Evolutionary conservation across 306 rosid genomes (phyloP).

Genomic region (Geum urbanum): DNA sequence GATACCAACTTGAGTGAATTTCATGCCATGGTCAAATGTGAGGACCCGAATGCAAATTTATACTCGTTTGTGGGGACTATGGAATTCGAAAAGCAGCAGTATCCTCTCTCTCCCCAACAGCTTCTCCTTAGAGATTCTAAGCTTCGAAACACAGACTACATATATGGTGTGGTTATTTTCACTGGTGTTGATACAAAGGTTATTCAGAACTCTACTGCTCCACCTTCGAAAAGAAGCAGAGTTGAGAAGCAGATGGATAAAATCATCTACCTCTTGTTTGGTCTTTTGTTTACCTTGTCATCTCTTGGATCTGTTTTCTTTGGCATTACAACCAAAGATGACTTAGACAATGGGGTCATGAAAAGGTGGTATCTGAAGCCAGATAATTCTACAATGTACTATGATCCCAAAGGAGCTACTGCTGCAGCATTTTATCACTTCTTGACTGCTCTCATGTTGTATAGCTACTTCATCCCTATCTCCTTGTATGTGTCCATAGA

Average conservation of each 20-base stretch:
- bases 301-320: slow-evolving; percentile 73
- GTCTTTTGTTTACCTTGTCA: slow-evolving; percentile 64
- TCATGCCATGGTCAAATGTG: slow-evolving; percentile 70
- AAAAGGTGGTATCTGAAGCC: slow-evolving; percentile 94
- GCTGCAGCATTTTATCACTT: slow-evolving; percentile 62
- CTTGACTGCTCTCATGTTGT: slow-evolving; percentile 84
- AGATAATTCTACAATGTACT: slow-evolving; percentile 67
- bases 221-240: slow-evolving; percentile 93
- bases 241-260: slow-evolving; percentile 88
- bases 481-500: slow-evolving; percentile 87
- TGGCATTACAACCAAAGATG: slow-evolving; percentile 66
- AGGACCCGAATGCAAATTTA: slow-evolving; percentile 91
- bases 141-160: slow-evolving; percentile 80
- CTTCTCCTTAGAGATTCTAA: slow-evolving; percentile 93
- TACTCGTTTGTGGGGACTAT: slow-evolving; percentile 77
- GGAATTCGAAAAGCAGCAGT: slow-evolving; percentile 53
- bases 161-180: slow-evolving; percentile 79
- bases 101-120: slow-evolving; percentile 78
- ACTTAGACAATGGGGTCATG: slow-evolving; percentile 54
- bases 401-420: slow-evolving; percentile 61
- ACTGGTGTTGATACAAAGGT: slow-evolving; percentile 90
- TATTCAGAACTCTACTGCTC: slow-evolving; percentile 80
- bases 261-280: slow-evolving; percentile 73
- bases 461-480: slow-evolving; percentile 66
- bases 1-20: slow-evolving; percentile 45